Evolutionary conservation across 176 grass and related monocot species (phyloP).

Genomic region (bread wheat (Triticum aestivum)): IWGSC_CS_RefSeq_v2.1 NC_057796.1:367308237-367308736

Average conservation of each 20-base stretch:
- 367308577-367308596: slow-evolving; percentile 53
- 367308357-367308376: slow-evolving; percentile 47
- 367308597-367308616: slow-evolving; percentile 63
- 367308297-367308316: slow-evolving; percentile 57
- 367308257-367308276: slow-evolving; percentile 22
- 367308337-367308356: slow-evolving; percentile 40
- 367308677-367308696: slow-evolving; percentile 60
- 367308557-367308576: slow-evolving; percentile 36
- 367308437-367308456: neutral
- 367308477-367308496: neutral
- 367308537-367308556: slow-evolving; percentile 46
- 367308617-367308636: slow-evolving; percentile 36
- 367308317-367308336: slow-evolving; percentile 33
- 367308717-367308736: slow-evolving; percentile 62
- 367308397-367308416: neutral
- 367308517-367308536: slow-evolving; percentile 53
- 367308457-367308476: neutral
- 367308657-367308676: slow-evolving; percentile 59
- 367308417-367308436: neutral
- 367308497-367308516: neutral
- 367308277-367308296: slow-evolving; percentile 38
- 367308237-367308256: slow-evolving; percentile 45
- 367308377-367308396: slow-evolving; percentile 15
- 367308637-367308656: slow-evolving; percentile 26
- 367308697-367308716: slow-evolving; percentile 32